Percentiles rank a stretch among this genome's conserved stretches.
Evolutionary conservation across 2,329 filamentous ascomycete genomes (phyloP).

Genomic region (Phaeoacremonium minimum): DNA sequence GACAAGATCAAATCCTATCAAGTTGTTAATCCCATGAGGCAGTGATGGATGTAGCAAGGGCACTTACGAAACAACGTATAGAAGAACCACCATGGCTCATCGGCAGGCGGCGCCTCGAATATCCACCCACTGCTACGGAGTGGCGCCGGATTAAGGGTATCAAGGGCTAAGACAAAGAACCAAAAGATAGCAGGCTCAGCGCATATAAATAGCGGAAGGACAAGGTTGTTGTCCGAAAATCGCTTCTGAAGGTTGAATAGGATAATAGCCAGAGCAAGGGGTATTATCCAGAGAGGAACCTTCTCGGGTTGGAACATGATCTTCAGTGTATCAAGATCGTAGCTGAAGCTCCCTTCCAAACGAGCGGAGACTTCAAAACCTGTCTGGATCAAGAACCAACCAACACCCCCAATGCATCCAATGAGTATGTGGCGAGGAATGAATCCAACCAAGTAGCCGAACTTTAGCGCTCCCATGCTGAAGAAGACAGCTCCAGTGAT

Average conservation of each 20-base stretch:
- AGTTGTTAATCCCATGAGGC: conserved; percentile 18
- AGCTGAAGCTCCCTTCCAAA: conserved; percentile 79
- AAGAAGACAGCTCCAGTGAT: conserved; percentile 91
- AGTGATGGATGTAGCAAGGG: background rate
- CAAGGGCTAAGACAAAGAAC: conserved; percentile 66
- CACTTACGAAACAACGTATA: conserved; percentile 86
- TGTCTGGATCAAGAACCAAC: conserved; percentile 88
- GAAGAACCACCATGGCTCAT: conserved; percentile 95
- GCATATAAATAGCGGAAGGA: conserved; percentile 84
- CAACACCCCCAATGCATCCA: conserved; percentile 94
- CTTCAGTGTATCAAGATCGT: conserved; percentile 70
- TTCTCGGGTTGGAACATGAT: conserved; percentile 72
- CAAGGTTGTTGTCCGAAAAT: conserved; percentile 70
- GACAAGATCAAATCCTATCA: conserved; percentile 70
- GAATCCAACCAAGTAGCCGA: conserved; percentile 93
- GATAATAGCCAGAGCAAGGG: conserved; percentile 69
- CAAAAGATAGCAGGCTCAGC: conserved; percentile 74
- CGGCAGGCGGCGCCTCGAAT: conserved; percentile 78
- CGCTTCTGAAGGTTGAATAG: conserved; percentile 74
- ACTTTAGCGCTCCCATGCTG: conserved; percentile 77
- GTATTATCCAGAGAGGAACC: conserved; percentile 76
- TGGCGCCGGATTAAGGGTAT: conserved; percentile 60
- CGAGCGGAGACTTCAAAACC: conserved; percentile 91
- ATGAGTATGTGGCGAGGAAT: conserved; percentile 95
- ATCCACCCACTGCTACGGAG: conserved; percentile 81